Conservation (phyloP, 768 basidiomycete species). For the Paxillus ammoniavirescens region DNA sequence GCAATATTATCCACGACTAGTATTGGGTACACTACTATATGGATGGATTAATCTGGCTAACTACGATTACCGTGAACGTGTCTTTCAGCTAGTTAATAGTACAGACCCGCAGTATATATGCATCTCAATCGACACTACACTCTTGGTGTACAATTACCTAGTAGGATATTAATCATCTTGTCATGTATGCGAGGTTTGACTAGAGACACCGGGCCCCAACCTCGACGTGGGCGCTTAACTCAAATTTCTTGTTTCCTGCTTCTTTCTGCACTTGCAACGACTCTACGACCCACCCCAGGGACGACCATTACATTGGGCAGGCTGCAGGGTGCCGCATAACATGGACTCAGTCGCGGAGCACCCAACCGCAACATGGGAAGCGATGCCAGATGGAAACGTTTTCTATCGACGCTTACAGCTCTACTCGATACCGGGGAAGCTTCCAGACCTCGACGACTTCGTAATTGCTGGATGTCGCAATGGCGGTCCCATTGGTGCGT, state of each 20-base stretch:
- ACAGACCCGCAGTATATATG: no score
- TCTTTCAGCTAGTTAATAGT: neutral
- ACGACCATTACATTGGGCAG: neutral
- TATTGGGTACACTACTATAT: no score
- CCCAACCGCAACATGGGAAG: constrained; percentile 84
- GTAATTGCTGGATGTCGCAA: constrained; percentile 77
- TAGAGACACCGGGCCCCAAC: no score
- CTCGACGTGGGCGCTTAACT: no score
- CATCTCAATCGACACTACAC: no score
- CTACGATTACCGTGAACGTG: constrained; percentile 1
- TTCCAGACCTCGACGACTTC: constrained; percentile 78
- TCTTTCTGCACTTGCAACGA: no score
- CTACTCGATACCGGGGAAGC: constrained; percentile 78
- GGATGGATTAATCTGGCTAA: neutral
- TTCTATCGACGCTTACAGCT: constrained; percentile 87
- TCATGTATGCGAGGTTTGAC: no score
- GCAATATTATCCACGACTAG: no score
- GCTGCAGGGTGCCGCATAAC: neutral
- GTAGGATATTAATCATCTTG: no score
- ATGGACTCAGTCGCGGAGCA: constrained; percentile 54
- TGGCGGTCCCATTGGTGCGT: constrained; percentile 86
- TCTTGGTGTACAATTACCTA: no score
- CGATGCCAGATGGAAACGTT: constrained; percentile 82
- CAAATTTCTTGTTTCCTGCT: no score
- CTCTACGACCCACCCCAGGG: neutral